Conservation (phyloP, 768 basidiomycete species). For the Lepiota venenata region DNA sequence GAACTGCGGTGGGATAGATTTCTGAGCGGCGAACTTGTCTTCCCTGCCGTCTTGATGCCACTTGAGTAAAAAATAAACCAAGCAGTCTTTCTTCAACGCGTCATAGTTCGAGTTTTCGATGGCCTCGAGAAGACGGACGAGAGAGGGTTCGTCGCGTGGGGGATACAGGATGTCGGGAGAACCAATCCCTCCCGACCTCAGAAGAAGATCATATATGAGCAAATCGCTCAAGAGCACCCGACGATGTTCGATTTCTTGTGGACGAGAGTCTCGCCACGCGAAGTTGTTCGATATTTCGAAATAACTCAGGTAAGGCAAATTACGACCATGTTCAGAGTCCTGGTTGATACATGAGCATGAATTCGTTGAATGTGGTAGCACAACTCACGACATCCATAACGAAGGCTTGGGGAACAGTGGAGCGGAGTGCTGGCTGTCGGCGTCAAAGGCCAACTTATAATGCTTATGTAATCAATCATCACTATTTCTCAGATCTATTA, state of each 20-base stretch:
- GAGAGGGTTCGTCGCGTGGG: constrained; percentile 49
- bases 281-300: constrained; percentile 59
- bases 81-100: constrained; percentile 72
- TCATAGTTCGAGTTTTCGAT: constrained; percentile 68
- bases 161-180: constrained; percentile 66
- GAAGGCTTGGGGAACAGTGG: not conserved
- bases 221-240: constrained; percentile 58
- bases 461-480: too few species aligned
- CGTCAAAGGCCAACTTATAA: too few species aligned
- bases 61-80: constrained; percentile 79
- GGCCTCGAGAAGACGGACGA: constrained; percentile 56
- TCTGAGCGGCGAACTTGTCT: constrained; percentile 45
- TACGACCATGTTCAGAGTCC: constrained; percentile 17
- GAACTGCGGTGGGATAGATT: constrained; percentile 76
- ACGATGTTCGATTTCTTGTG: constrained; percentile 58
- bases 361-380: too few species aligned
- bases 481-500: too few species aligned
- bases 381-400: constrained; percentile 8
- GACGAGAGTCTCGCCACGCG: constrained; percentile 53
- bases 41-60: constrained; percentile 69
- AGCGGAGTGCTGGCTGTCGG: too few species aligned
- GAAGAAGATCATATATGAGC: constrained; percentile 73
- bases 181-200: constrained; percentile 59
- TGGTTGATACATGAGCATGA: not conserved
- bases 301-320: constrained; percentile 66